Percentiles rank a stretch among this genome's conserved stretches.
Evolutionary conservation across 257 asterid species (phyloP).

Genomic region (Nicotiana benthamiana): DNA sequence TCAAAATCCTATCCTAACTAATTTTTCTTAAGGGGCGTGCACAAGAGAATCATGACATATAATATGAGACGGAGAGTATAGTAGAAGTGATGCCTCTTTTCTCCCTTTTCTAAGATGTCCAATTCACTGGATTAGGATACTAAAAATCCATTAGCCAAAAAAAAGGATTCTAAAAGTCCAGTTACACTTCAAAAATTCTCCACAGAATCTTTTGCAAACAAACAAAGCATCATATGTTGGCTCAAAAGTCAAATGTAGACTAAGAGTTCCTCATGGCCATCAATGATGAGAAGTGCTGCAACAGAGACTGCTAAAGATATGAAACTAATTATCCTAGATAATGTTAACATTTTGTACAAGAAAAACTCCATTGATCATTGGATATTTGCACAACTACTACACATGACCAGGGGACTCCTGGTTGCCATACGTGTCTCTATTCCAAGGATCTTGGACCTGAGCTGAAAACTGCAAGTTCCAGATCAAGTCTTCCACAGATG

Average conservation of each 20-base stretch:
- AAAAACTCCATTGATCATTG: neutral
- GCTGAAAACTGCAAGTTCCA: slow-evolving; percentile 95
- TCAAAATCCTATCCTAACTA: too few species aligned
- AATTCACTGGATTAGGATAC: neutral
- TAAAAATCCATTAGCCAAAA: neutral
- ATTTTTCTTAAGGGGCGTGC: too few species aligned
- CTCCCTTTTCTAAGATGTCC: neutral
- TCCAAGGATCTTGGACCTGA: slow-evolving; percentile 62
- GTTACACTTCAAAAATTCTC: neutral
- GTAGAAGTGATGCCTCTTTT: neutral
- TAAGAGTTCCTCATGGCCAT: neutral
- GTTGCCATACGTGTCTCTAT: slow-evolving; percentile 34
- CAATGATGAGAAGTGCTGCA: neutral
- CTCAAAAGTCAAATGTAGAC: neutral
- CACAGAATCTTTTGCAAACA: neutral
- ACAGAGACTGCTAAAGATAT: neutral
- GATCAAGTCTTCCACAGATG: slow-evolving; percentile 68
- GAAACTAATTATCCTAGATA: neutral
- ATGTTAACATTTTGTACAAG: slow-evolving; percentile 12
- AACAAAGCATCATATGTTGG: neutral
- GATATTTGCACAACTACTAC: neutral
- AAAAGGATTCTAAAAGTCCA: neutral
- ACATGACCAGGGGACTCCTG: slow-evolving; percentile 41
- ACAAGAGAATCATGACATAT: too few species aligned
- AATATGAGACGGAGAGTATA: too few species aligned